These are phyloP conservation scores for Betula pendula DNA, from an alignment of 306 rosid genomes.

Conservation along the genomic window DNA sequence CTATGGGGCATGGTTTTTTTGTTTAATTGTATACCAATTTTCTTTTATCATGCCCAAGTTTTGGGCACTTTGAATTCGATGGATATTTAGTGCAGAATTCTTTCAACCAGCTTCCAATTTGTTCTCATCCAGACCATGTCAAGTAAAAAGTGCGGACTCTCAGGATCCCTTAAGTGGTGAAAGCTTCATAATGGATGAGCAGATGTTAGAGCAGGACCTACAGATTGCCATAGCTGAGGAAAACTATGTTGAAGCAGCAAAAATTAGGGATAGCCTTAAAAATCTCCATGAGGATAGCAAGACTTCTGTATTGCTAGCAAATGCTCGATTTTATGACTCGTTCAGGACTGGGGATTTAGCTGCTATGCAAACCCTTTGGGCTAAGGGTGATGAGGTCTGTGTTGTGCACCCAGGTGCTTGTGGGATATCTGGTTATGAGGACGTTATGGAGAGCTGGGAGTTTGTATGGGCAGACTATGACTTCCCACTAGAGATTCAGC, in stretches of 20 bases:
- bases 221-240: conserved; percentile 76
- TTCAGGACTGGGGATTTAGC: conserved; percentile 81
- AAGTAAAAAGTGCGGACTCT: conserved; percentile 57
- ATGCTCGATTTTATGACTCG: conserved; percentile 67
- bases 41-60: conserved; percentile 15
- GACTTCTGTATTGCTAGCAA: conserved; percentile 53
- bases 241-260: conserved; percentile 78
- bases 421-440: conserved; percentile 80
- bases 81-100: conserved; percentile 31
- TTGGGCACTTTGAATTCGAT: conserved; percentile 17
- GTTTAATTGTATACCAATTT: conserved; percentile 10
- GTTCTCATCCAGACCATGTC: conserved; percentile 34
- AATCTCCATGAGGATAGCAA: conserved; percentile 58
- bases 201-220: conserved; percentile 63
- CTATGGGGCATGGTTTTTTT: background rate
- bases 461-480: conserved; percentile 93
- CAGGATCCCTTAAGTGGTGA: conserved; percentile 50
- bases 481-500: conserved; percentile 76
- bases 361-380: conserved; percentile 85
- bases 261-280: conserved; percentile 73
- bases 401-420: conserved; percentile 83
- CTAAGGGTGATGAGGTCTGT: conserved; percentile 61
- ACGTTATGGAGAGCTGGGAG: conserved; percentile 91
- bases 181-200: conserved; percentile 51
- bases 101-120: conserved; percentile 32